Conservation (phyloP, 164 flowering plant genomes). For the Sextonia rubra region DNA sequence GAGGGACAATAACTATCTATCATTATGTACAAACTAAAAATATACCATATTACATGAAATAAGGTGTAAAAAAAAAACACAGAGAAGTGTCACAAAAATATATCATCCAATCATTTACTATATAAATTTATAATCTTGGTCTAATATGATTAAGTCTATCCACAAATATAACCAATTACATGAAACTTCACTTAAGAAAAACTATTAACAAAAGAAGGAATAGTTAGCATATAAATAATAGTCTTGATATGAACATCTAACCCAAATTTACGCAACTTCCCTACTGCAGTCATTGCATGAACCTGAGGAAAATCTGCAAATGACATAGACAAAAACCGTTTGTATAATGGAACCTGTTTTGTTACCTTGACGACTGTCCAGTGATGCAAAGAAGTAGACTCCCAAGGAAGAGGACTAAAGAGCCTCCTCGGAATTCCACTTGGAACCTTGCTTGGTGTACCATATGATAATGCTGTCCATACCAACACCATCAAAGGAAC, state of each 20-base stretch:
- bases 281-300: not conserved
- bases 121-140: too few species aligned
- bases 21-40: too few species aligned
- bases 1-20: not conserved
- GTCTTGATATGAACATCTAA: not conserved
- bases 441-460: constrained; percentile 40
- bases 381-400: constrained; percentile 32
- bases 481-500: constrained; percentile 46
- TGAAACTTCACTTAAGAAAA: not conserved
- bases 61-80: too few species aligned
- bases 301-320: not conserved
- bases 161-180: not conserved
- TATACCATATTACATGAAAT: too few species aligned
- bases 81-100: not conserved
- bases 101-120: not conserved
- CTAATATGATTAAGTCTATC: too few species aligned
- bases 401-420: constrained; percentile 43
- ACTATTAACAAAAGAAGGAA: not conserved
- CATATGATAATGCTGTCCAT: constrained; percentile 49
- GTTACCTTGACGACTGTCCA: constrained; percentile 48
- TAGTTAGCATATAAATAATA: too few species aligned
- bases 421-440: constrained; percentile 55
- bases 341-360: not conserved
- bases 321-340: not conserved
- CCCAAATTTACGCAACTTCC: not conserved